Conservation (phyloP, 495 filamentous ascomycete species). For the Hypoxylon perforatum region DNA sequence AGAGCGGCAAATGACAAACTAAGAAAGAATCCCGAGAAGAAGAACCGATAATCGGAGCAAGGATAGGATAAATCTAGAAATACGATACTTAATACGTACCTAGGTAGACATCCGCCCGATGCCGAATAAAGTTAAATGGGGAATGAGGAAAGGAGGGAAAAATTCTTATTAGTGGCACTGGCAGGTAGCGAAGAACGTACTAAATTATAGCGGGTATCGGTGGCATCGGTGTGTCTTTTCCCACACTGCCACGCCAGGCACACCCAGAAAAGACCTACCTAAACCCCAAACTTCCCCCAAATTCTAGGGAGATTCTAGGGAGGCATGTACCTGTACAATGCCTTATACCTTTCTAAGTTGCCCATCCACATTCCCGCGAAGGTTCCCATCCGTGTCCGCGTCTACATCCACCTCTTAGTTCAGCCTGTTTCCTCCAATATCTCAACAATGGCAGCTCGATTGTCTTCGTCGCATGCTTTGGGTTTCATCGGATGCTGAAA, state of each 20-base stretch:
- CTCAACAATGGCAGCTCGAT: conserved; percentile 32
- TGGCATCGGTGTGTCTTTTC: conserved; percentile 37
- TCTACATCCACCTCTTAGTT: conserved; percentile 22
- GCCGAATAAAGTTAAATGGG: not conserved
- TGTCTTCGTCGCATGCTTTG: not conserved
- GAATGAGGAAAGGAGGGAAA: conserved; percentile 11
- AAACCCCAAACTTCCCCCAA: conserved; percentile 8
- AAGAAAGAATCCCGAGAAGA: not conserved
- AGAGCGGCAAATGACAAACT: not conserved
- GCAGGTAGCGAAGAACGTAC: no score
- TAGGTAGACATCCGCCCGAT: no score
- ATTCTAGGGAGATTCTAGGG: no score
- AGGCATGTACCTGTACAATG: no score
- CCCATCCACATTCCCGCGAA: no score
- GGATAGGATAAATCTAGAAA: not conserved
- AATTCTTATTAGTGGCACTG: conserved; percentile 23
- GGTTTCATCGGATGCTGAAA: conserved; percentile 17
- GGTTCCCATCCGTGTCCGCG: not conserved
- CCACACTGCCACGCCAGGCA: no score
- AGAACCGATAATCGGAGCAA: no score
- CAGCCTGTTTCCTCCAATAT: conserved; percentile 35
- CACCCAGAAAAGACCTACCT: conserved; percentile 10
- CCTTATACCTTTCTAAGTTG: no score
- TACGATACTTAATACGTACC: not conserved
- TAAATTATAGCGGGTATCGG: not conserved